These are phyloP conservation scores for Penicillium ochrochloron DNA, from an alignment of 495 filamentous ascomycete genomes.

Conservation along the genomic window DNA sequence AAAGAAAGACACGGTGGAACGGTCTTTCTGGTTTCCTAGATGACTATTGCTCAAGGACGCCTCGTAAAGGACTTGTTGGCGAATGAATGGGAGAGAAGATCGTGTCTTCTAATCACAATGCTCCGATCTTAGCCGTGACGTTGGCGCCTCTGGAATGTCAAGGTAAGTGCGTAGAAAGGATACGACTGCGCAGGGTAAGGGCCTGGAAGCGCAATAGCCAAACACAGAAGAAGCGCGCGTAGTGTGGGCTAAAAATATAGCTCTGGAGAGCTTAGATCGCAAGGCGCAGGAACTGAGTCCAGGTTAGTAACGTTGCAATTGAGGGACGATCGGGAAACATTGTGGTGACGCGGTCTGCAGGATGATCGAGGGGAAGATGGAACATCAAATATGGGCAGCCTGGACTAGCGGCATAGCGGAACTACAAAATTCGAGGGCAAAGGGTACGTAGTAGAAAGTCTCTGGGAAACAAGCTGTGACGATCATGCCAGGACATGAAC, in stretches of 20 bases:
- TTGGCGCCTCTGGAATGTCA: constrained; percentile 24
- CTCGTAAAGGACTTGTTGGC: background rate
- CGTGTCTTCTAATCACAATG: constrained; percentile 22
- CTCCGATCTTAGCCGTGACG: constrained; percentile 26
- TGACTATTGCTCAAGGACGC: background rate
- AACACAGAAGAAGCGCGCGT: background rate
- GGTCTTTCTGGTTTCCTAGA: background rate
- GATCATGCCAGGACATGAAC: constrained; percentile 35
- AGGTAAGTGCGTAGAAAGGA: constrained; percentile 22
- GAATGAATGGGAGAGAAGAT: background rate
- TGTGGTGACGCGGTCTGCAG: constrained; percentile 44
- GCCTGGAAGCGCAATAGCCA: constrained; percentile 10
- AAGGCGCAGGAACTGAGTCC: constrained; percentile 9
- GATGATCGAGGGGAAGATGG: constrained; percentile 20
- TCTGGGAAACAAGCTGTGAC: constrained; percentile 28
- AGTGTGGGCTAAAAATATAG: constrained; percentile 17
- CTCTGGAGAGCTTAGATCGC: background rate
- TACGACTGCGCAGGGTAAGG: constrained; percentile 7
- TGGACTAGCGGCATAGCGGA: constrained; percentile 1
- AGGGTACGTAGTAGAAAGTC: background rate
- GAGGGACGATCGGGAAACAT: constrained; percentile 22
- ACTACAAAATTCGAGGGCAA: background rate
- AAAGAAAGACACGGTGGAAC: background rate
- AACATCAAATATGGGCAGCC: background rate
- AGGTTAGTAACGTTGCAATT: constrained; percentile 30